Conservation (phyloP, 2,329 filamentous ascomycete species). For the Hypoxylon sp. region DNA sequence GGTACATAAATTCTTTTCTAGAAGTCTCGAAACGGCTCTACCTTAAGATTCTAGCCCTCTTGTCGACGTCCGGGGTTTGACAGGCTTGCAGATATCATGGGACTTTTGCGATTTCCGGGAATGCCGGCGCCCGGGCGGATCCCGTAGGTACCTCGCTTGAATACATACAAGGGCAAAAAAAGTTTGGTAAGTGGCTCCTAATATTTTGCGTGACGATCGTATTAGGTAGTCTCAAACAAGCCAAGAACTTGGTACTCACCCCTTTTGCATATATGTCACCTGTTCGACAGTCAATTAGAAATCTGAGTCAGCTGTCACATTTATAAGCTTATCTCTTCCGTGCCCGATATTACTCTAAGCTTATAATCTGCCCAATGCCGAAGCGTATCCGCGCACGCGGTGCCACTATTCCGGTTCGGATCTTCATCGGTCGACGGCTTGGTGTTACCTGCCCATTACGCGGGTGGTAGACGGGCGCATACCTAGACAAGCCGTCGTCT, state of each 20-base stretch:
- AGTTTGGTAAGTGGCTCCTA: neutral
- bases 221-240: neutral
- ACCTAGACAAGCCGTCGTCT: neutral
- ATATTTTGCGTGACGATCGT: neutral
- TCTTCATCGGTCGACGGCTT: constrained; percentile 1
- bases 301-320: neutral
- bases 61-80: neutral
- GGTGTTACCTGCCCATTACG: neutral
- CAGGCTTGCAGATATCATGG: neutral
- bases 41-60: neutral
- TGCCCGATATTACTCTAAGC: neutral
- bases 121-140: neutral
- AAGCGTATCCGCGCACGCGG: neutral
- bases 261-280: neutral
- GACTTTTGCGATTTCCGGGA: neutral
- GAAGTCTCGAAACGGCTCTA: neutral
- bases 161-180: neutral
- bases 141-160: neutral
- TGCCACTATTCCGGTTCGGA: constrained; percentile 1
- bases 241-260: neutral
- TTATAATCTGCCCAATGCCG: neutral
- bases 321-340: constrained; percentile 1
- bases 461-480: neutral
- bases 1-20: neutral
- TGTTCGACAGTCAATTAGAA: neutral